Base-by-base conservation (phyloP, 768 basidiomycete genomes). In the Sporobolomyces roseus region DNA sequence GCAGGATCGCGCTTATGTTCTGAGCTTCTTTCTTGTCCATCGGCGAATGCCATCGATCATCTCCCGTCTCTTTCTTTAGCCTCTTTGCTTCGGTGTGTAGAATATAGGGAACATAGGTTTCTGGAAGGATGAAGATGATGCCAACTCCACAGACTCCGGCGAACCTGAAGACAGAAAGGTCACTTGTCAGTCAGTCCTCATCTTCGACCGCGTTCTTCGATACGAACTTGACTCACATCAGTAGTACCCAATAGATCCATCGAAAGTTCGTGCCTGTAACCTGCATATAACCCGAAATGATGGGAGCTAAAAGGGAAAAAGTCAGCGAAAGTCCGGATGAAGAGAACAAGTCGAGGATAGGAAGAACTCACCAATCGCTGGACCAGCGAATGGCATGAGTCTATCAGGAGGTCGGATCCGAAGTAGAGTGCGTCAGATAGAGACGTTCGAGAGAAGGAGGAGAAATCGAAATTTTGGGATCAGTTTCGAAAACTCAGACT, bases 11-110 rank as follows among this genome's bases (percentile, higher is more conserved):
- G 23, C 36, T 54, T 53, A 63, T 14, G 0, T 35, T 19, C 13
- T 43, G 61, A 6, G 56, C 45, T 17, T 41, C 12, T 35, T 61
- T 50, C 36, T 64, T 61, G 49, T 76, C 75, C 35, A 68, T 43
- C 17, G 60, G 33, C 5, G 64, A 48, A 52, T 65, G 65, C 55
- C 63, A 76, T 13, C 70, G 62, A 27, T 63, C 60, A 71, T 79
- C 73, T 29, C 77, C 77, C 0, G 77, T 78, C 43, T 74, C 70
- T 53, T 72, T 74, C 4, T 76, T 68, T 32, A 74, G 66, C 2
- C 73, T 66, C 53, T 67, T 66, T 13, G 77, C 76, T 51, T 73
- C 72, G 3, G 19, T 30, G 49, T 68, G 53, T 14, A 77, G 71
- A 49, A 75, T 61, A 56, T 53, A 54, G 10, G 70, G 71, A 17